These are phyloP conservation scores for Samsoniella hepiali DNA, from an alignment of 2,329 filamentous ascomycete species.

Conservation along the genomic window DNA sequence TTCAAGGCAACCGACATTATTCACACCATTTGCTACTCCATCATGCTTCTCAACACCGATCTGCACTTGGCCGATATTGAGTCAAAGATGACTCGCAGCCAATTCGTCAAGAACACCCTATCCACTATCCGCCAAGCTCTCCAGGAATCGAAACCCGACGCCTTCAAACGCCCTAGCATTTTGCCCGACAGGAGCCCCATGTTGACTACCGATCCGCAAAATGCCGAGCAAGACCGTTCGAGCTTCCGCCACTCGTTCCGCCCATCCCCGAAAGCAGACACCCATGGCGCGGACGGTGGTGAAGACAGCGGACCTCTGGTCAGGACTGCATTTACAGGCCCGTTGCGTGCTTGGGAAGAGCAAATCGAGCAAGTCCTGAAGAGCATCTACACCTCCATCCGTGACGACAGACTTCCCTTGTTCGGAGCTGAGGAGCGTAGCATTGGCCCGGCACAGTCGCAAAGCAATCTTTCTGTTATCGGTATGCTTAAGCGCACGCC, in stretches of 20 bases:
- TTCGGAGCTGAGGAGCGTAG: conserved; percentile 61
- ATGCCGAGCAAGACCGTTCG: conserved; percentile 37
- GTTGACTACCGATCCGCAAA: conserved; percentile 33
- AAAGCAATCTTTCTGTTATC: conserved; percentile 69
- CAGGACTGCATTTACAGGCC: conserved; percentile 70
- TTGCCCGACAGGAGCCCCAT: conserved; percentile 43
- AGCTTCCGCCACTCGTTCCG: conserved; percentile 49
- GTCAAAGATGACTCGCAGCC: conserved; percentile 89
- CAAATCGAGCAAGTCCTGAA: conserved; percentile 91
- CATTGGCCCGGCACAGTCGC: conserved; percentile 38
- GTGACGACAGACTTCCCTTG: conserved; percentile 79
- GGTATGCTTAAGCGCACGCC: conserved; percentile 79
- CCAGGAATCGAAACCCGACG: conserved; percentile 66
- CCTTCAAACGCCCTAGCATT: conserved; percentile 58
- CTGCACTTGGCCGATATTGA: conserved; percentile 93
- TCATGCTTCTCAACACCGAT: conserved; percentile 93
- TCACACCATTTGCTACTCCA: conserved; percentile 94
- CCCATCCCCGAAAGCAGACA: conserved; percentile 46
- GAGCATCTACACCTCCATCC: conserved; percentile 86
- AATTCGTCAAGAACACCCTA: conserved; percentile 96
- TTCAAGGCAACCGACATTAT: conserved; percentile 92
- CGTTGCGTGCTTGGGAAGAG: conserved; percentile 76
- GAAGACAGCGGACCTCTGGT: conserved; percentile 74
- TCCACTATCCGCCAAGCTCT: conserved; percentile 79
- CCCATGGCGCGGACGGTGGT: conserved; percentile 36